These are phyloP conservation scores for Metschnikowia koreensis DNA, from an alignment of 805 yeast species.

Conservation along the genomic window DNA sequence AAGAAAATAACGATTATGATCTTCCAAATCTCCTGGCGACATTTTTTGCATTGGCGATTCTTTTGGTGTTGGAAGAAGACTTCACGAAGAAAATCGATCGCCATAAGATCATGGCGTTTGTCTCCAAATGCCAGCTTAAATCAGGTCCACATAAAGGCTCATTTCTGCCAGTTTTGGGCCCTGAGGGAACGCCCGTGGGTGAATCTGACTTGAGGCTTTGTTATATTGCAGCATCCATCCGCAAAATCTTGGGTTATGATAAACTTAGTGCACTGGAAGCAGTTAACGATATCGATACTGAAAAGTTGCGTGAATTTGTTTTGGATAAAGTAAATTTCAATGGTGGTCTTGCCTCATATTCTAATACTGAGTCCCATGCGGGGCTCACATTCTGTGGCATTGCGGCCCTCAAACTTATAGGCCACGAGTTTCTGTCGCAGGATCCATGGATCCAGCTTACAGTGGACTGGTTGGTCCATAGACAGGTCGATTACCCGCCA, in stretches of 20 bases:
- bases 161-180: slow-evolving; percentile 32
- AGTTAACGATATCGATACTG: slow-evolving; percentile 42
- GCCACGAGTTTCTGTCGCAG: slow-evolving; percentile 19
- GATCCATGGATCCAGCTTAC: slow-evolving; percentile 33
- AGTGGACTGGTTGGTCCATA: slow-evolving; percentile 56
- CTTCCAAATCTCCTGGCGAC: slow-evolving; percentile 72
- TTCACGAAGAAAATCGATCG: slow-evolving; percentile 31
- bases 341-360: slow-evolving; percentile 70
- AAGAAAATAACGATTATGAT: slow-evolving; percentile 41
- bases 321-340: slow-evolving; percentile 35
- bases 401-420: slow-evolving; percentile 50
- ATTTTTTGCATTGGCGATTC: slow-evolving; percentile 63
- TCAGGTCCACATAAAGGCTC: slow-evolving; percentile 32
- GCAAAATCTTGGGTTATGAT: slow-evolving; percentile 48
- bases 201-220: slow-evolving; percentile 73
- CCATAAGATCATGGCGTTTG: slow-evolving; percentile 54
- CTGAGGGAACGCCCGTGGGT: slow-evolving; percentile 41
- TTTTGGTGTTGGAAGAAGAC: slow-evolving; percentile 51
- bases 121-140: slow-evolving; percentile 54
- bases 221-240: slow-evolving; percentile 68
- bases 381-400: slow-evolving; percentile 87
- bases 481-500: slow-evolving; percentile 50
- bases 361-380: slow-evolving; percentile 68
- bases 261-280: slow-evolving; percentile 22
- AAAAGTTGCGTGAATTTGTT: slow-evolving; percentile 36